phyloP scores from a whole-genome alignment of 2,329 filamentous ascomycete genomes.

The Fusarium oligoseptatum region DNA sequence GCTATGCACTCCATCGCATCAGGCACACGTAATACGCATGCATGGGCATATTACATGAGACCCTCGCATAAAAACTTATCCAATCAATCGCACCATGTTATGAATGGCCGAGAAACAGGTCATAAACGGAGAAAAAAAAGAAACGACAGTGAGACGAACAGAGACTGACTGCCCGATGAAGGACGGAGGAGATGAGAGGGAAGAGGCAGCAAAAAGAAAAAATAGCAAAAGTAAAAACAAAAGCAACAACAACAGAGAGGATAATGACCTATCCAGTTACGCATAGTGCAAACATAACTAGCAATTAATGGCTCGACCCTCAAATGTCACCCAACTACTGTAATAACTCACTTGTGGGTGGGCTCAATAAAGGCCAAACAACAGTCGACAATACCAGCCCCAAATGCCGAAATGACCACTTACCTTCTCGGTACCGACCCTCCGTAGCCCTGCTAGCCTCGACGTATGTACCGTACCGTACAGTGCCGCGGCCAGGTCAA shows the following conservation, averaged over 20 bases:
- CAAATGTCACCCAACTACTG: conserved; percentile 7
- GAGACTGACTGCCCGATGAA: background rate
- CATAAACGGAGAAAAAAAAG: conserved; percentile 16
- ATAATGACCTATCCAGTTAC: conserved; percentile 2
- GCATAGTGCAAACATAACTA: conserved; percentile 3
- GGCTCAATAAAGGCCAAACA: conserved; percentile 32
- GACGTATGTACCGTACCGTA: background rate
- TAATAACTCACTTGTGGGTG: conserved; percentile 4
- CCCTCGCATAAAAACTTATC: conserved; percentile 32
- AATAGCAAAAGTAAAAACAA: background rate
- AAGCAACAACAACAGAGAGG: background rate
- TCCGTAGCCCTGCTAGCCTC: conserved; percentile 16
- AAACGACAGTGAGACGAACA: conserved; percentile 4
- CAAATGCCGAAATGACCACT: conserved; percentile 16
- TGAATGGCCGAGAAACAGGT: conserved; percentile 12
- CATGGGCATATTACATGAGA: conserved; percentile 22
- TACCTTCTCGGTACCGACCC: conserved; percentile 4
- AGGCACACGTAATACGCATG: conserved; percentile 25
- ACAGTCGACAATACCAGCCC: conserved; percentile 21
- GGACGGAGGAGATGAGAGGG: background rate
- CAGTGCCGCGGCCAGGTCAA: background rate
- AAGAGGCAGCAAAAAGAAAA: conserved; percentile 27
- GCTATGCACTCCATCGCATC: conserved; percentile 5
- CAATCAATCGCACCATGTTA: conserved; percentile 32
- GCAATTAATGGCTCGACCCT: conserved; percentile 13